phyloP scores from a whole-genome alignment of 345 rosid species.

The Lenwebbia sp. region DNA sequence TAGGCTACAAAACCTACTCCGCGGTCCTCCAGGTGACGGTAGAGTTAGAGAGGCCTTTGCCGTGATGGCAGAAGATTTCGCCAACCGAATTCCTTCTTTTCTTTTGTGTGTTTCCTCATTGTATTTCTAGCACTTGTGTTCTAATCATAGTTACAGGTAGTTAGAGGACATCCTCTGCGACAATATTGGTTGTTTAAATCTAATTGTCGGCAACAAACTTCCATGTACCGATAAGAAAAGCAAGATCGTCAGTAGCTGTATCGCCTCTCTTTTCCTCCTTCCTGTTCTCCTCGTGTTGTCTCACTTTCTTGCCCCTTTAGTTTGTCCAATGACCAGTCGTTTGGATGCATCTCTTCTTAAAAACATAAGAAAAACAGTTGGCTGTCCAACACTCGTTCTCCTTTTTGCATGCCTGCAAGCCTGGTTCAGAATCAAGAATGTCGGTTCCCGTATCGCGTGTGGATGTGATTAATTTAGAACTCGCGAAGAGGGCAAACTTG shows the following conservation, averaged over 20 bases:
- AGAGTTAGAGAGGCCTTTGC: background rate
- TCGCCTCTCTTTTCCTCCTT: background rate
- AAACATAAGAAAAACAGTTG: background rate
- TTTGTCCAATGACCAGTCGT: background rate
- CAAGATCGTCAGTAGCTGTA: background rate
- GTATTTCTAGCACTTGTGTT: background rate
- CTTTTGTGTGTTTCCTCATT: background rate
- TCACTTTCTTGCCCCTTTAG: background rate
- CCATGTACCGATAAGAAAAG: background rate
- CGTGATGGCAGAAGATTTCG: background rate
- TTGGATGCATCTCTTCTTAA: background rate
- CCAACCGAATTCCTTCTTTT: background rate
- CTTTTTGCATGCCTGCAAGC: background rate
- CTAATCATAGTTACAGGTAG: background rate
- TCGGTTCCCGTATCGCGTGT: background rate
- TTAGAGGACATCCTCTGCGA: background rate
- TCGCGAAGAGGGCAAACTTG: background rate
- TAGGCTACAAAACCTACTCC: background rate
- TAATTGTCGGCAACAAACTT: background rate
- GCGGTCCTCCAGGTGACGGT: background rate
- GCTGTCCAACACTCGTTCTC: background rate
- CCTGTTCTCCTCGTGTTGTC: background rate
- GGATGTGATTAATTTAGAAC: background rate
- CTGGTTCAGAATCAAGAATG: background rate
- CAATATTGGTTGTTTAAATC: background rate